phyloP scores from a whole-genome alignment of 805 yeast genomes.

The Kregervanrija pseudodelftensis region DNA sequence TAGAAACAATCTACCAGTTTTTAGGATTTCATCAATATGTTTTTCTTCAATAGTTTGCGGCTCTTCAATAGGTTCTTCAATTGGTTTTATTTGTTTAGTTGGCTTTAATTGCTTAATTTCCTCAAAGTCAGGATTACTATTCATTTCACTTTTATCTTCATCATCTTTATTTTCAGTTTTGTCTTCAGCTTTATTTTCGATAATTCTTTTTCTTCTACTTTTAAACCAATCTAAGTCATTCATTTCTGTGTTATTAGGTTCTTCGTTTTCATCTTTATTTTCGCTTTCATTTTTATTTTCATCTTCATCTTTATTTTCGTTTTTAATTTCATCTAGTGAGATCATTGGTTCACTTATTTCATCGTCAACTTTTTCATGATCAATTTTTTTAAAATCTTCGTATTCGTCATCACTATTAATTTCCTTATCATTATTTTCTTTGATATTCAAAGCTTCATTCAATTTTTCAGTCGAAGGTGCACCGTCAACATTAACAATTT shows the following conservation, averaged over 20 bases:
- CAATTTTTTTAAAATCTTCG: slow-evolving; percentile 35
- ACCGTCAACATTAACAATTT: slow-evolving; percentile 37
- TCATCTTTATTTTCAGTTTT: slow-evolving; percentile 6
- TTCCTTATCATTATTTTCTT: slow-evolving; percentile 22
- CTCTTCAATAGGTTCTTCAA: slow-evolving; percentile 19
- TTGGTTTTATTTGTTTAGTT: slow-evolving; percentile 40
- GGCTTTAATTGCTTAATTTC: slow-evolving; percentile 10
- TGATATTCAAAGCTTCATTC: slow-evolving; percentile 33
- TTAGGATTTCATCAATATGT: slow-evolving; percentile 42
- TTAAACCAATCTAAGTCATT: slow-evolving; percentile 87
- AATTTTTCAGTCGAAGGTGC: slow-evolving; percentile 39
- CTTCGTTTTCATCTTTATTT: slow-evolving; percentile 12
- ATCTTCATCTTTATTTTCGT: slow-evolving; percentile 29
- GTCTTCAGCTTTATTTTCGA: slow-evolving; percentile 33
- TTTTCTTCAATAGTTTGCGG: slow-evolving; percentile 37
- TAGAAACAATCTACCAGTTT: slow-evolving; percentile 78
- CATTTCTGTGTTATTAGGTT: slow-evolving; percentile 32
- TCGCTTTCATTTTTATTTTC: slow-evolving; percentile 51
- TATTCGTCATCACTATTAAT: slow-evolving; percentile 45
- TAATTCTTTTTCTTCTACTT: slow-evolving; percentile 64
- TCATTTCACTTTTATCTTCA: neutral
- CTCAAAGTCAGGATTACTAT: slow-evolving; percentile 1
- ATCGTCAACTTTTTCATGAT: slow-evolving; percentile 30
- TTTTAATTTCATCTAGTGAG: slow-evolving; percentile 26
- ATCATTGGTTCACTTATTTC: slow-evolving; percentile 34